phyloP scores from a whole-genome alignment of 768 basidiomycete genomes.

The Naganishia antarctica region DNA sequence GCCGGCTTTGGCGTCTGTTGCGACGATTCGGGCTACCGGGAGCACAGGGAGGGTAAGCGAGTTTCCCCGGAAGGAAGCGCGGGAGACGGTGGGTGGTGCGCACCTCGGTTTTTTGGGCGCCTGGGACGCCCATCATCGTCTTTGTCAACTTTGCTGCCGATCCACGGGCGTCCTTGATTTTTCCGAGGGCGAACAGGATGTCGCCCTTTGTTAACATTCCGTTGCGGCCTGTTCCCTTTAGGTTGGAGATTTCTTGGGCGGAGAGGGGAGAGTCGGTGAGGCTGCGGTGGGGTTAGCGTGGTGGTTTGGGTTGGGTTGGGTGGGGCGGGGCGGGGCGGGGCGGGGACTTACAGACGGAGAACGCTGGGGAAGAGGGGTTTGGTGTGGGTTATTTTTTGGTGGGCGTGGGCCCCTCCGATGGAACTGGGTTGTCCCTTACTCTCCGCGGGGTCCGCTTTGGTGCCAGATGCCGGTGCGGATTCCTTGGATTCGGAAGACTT shows the following conservation, averaged over 20 bases:
- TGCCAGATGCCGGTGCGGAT: not conserved
- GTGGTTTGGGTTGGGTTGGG: not conserved
- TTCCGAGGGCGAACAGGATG: conserved; percentile 77
- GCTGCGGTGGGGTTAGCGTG: conserved; percentile 28
- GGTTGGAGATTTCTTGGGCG: conserved; percentile 52
- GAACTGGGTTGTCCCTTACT: conserved; percentile 15
- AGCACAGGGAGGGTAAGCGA: no score
- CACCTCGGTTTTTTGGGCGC: conserved; percentile 25
- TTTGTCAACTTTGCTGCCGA: conserved; percentile 42
- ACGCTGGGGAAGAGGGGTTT: conserved; percentile 85
- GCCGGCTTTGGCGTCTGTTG: conserved; percentile 27
- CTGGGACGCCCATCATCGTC: conserved; percentile 39
- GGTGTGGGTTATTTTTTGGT: conserved; percentile 54
- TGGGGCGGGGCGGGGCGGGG: not conserved
- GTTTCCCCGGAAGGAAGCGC: no score
- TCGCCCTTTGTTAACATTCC: conserved; percentile 98
- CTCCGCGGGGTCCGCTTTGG: conserved; percentile 1
- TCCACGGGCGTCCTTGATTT: conserved; percentile 54
- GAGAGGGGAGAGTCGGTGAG: conserved; percentile 42
- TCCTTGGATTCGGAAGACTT: conserved; percentile 18
- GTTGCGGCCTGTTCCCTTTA: conserved; percentile 81
- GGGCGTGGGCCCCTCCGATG: no score
- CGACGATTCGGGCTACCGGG: no score
- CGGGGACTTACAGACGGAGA: conserved; percentile 56
- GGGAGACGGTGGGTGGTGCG: no score